These are phyloP conservation scores for Aspergillus awamori DNA, from an alignment of 2,329 filamentous ascomycete species.

Conservation along the genomic window DNA sequence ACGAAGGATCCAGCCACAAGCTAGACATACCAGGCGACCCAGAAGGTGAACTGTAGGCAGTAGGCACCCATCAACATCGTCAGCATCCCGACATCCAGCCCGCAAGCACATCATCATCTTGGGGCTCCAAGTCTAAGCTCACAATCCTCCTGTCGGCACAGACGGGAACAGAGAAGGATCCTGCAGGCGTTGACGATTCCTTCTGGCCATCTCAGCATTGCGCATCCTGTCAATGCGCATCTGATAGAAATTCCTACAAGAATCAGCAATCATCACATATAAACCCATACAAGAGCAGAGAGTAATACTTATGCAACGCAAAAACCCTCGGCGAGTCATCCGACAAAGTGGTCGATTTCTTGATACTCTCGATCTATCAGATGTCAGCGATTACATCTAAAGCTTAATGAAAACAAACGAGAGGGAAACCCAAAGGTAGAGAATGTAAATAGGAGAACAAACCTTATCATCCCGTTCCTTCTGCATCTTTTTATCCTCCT, in stretches of 20 bases:
- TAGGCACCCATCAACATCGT: neutral
- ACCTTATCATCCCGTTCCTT: constrained; percentile 60
- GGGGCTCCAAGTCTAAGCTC: constrained; percentile 15
- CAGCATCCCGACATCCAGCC: neutral
- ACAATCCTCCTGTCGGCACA: constrained; percentile 66
- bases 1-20: neutral
- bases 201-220: constrained; percentile 75
- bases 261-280: neutral
- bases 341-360: constrained; percentile 47
- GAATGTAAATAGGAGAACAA: neutral
- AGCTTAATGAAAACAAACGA: constrained; percentile 3
- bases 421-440: constrained; percentile 5
- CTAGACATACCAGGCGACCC: neutral
- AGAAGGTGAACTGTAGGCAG: neutral
- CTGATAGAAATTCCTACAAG: constrained; percentile 75
- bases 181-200: constrained; percentile 77
- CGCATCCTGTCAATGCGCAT: constrained; percentile 78
- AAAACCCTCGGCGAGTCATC: constrained; percentile 80
- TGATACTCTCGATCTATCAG: constrained; percentile 45
- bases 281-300: neutral
- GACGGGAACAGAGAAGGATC: constrained; percentile 82
- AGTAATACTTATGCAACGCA: constrained; percentile 72
- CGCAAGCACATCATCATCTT: constrained; percentile 3
- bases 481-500: constrained; percentile 42
- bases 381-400: neutral